phyloP scores from a whole-genome alignment of 768 basidiomycete genomes.

The Suillus sp. region DNA sequence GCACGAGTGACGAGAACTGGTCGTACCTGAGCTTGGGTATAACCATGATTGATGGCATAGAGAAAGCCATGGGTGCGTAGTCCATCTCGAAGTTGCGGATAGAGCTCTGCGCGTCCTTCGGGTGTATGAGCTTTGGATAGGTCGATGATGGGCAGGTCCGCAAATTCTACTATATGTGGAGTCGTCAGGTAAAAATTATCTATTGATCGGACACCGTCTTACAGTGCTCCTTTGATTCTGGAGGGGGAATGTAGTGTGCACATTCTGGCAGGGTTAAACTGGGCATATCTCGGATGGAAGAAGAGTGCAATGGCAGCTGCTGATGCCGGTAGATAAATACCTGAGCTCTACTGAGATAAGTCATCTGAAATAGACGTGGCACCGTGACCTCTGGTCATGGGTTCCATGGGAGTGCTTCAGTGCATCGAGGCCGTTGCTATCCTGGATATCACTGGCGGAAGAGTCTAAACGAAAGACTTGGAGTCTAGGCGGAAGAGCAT shows the following conservation, averaged over 20 bases:
- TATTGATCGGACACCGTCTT: conserved; percentile 12
- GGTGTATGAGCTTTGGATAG: conserved; percentile 35
- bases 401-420: background rate
- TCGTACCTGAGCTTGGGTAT: conserved; percentile 41
- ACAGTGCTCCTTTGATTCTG: conserved; percentile 34
- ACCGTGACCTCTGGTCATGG: no score
- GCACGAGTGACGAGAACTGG: background rate
- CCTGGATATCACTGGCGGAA: no score
- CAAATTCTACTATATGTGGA: conserved; percentile 36
- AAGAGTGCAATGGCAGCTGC: background rate
- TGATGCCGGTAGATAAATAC: background rate
- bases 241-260: conserved; percentile 35
- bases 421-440: no score
- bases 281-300: conserved; percentile 7
- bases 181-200: background rate
- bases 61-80: conserved; percentile 43
- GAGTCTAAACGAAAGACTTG: no score
- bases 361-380: background rate
- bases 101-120: conserved; percentile 36
- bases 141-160: conserved; percentile 36
- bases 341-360: background rate
- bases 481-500: no score
- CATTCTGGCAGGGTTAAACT: conserved; percentile 30
- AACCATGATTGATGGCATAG: conserved; percentile 52
- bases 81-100: conserved; percentile 33